These are phyloP conservation scores for Phragmites australis DNA, from an alignment of 176 grass and related monocot species.

Conservation along the genomic window DNA sequence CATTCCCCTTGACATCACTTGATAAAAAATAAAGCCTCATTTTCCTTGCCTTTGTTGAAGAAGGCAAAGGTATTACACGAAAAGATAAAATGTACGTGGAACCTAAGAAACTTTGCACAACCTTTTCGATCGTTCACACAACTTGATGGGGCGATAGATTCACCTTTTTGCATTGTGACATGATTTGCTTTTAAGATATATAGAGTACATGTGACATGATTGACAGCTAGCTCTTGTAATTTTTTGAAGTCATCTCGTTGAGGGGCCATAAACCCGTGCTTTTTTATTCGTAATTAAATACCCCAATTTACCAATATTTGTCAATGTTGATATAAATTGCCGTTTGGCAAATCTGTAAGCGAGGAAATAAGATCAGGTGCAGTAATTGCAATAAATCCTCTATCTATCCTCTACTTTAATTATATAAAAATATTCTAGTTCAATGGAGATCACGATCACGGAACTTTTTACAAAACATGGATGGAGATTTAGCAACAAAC, in stretches of 20 bases:
- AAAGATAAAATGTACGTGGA: not conserved
- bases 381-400: too few species aligned
- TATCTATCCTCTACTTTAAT: too few species aligned
- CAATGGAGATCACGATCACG: too few species aligned
- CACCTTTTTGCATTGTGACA: not conserved
- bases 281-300: too few species aligned
- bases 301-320: too few species aligned
- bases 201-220: not conserved
- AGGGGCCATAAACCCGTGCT: too few species aligned
- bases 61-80: not conserved
- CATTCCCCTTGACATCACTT: not conserved
- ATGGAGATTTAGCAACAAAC: too few species aligned
- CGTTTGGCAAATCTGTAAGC: too few species aligned
- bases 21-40: not conserved
- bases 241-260: not conserved
- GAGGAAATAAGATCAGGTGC: too few species aligned
- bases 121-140: not conserved
- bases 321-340: too few species aligned
- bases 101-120: not conserved
- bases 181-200: not conserved
- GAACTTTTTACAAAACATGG: too few species aligned
- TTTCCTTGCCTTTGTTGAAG: not conserved
- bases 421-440: too few species aligned
- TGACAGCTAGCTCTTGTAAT: not conserved
- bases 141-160: not conserved